Evolutionary conservation across 129 eudicot genomes (phyloP).

Genomic region (Arctium minus): DNA sequence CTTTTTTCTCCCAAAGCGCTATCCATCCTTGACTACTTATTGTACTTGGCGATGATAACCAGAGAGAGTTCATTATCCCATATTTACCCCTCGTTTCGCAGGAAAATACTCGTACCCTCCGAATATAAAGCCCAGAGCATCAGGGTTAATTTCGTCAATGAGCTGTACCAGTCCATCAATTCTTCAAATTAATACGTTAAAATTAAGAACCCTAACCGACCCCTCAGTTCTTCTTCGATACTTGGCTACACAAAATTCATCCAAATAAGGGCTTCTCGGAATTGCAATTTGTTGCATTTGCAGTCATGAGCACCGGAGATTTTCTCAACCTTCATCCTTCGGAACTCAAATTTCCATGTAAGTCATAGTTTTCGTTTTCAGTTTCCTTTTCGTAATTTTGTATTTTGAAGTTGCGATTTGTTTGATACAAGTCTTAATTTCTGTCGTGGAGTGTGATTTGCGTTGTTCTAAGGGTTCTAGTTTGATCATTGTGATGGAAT

Average conservation of each 20-base stretch:
- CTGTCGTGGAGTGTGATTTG: not conserved
- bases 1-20: not conserved
- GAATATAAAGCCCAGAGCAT: not conserved
- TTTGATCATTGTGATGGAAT: not conserved
- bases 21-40: conserved; percentile 1
- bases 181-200: conserved; percentile 15
- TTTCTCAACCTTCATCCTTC: conserved; percentile 72
- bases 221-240: not conserved
- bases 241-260: not conserved
- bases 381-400: not conserved
- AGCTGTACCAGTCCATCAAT: not conserved
- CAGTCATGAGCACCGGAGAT: conserved; percentile 70
- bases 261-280: conserved; percentile 12
- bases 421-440: not conserved
- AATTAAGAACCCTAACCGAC: conserved; percentile 32
- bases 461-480: not conserved
- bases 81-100: not conserved
- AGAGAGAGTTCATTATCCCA: not conserved
- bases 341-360: conserved; percentile 92
- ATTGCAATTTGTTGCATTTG: conserved; percentile 14
- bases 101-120: not conserved
- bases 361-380: not conserved
- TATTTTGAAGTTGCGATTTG: conserved; percentile 13
- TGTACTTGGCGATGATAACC: not conserved
- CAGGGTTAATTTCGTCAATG: conserved; percentile 19